These are phyloP conservation scores for Trametes versicolor DNA, from an alignment of 1,284 basidiomycete genomes.

Conservation along the genomic window DNA sequence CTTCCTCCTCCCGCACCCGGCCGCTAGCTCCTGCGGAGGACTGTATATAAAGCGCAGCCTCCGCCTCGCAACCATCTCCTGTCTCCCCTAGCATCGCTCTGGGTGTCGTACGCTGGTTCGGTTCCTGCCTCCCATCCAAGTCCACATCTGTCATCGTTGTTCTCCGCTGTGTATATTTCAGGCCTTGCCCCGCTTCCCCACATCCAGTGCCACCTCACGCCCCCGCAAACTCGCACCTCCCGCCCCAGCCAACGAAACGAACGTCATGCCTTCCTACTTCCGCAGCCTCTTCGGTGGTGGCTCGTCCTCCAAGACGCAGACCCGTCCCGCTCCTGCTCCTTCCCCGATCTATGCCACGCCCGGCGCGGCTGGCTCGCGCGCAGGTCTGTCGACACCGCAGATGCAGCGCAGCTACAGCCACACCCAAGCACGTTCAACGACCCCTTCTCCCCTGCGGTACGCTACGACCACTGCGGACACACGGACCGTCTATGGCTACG, in stretches of 20 bases:
- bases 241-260: slow-evolving; percentile 14
- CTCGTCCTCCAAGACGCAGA: slow-evolving; percentile 38
- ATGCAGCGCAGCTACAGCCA: slow-evolving; percentile 46
- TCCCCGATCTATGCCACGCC: slow-evolving; percentile 39
- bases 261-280: slow-evolving; percentile 48
- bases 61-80: slow-evolving; percentile 28
- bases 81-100: slow-evolving; percentile 32
- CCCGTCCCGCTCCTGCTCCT: slow-evolving; percentile 43
- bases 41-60: slow-evolving; percentile 28
- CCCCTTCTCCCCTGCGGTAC: slow-evolving; percentile 50
- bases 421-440: slow-evolving; percentile 39
- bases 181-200: slow-evolving; percentile 15
- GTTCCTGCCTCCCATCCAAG: slow-evolving; percentile 18
- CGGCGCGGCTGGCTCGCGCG: slow-evolving; percentile 33
- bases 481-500: slow-evolving; percentile 43
- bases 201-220: slow-evolving; percentile 27
- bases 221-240: slow-evolving; percentile 11
- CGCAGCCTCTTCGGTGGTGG: slow-evolving; percentile 49
- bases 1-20: slow-evolving; percentile 23
- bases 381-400: slow-evolving; percentile 31
- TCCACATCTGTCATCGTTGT: slow-evolving; percentile 23
- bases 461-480: slow-evolving; percentile 44
- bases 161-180: slow-evolving; percentile 31
- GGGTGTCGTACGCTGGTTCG: slow-evolving; percentile 26
- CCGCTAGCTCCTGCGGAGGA: slow-evolving; percentile 18